phyloP scores from a whole-genome alignment of 148 eudicot genomes.

The Fagopyrum tataricum region DNA sequence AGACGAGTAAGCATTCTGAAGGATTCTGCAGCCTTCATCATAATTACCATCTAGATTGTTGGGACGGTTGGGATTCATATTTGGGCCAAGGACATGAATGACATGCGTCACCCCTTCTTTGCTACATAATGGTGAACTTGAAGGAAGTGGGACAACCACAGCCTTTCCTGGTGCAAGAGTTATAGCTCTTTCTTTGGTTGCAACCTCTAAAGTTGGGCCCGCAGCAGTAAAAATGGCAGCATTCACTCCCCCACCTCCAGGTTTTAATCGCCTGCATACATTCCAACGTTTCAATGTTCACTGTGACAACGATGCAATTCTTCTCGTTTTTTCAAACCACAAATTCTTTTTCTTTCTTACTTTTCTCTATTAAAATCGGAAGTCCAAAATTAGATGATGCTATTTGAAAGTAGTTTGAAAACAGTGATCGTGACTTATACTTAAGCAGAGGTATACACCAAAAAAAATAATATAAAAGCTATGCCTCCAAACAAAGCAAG shows the following conservation, averaged over 20 bases:
- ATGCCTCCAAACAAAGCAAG: neutral
- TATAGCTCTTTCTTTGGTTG: conserved; percentile 65
- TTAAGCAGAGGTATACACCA: neutral
- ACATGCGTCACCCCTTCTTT: conserved; percentile 88
- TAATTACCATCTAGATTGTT: conserved; percentile 67
- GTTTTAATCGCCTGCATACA: conserved; percentile 66
- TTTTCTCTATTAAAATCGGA: neutral
- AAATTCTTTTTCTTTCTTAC: neutral
- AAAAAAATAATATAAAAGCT: neutral
- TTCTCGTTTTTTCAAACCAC: neutral
- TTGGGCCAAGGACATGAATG: conserved; percentile 97
- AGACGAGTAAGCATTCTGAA: conserved; percentile 76
- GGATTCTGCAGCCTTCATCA: conserved; percentile 63
- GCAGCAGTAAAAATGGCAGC: conserved; percentile 87
- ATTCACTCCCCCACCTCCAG: conserved; percentile 98
- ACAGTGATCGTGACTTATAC: neutral
- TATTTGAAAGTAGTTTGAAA: neutral
- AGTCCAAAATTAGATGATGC: neutral
- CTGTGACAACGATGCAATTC: neutral
- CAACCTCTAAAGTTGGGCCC: conserved; percentile 65
- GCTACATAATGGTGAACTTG: conserved; percentile 59
- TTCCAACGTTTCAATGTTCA: neutral
- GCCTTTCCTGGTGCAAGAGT: conserved; percentile 74
- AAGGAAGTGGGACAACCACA: conserved; percentile 64
- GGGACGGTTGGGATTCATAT: conserved; percentile 88